These are phyloP conservation scores for Pichia occidentalis DNA, from an alignment of 805 yeast species.

Conservation along the genomic window DNA sequence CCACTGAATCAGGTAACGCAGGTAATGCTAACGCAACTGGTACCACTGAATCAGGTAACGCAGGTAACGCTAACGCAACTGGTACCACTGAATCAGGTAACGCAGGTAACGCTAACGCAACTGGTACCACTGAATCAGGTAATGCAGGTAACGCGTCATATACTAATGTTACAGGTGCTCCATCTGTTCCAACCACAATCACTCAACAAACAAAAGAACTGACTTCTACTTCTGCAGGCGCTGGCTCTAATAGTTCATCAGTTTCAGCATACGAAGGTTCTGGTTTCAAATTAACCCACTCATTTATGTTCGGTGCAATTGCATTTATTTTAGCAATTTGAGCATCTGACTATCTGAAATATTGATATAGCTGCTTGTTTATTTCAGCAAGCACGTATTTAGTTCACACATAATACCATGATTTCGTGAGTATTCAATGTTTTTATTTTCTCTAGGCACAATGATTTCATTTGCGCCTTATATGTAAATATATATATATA, in stretches of 20 bases:
- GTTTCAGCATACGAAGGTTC: conserved; percentile 1
- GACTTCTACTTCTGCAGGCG: neutral
- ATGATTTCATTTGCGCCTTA: too few species aligned
- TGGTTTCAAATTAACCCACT: conserved; percentile 1
- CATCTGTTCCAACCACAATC: neutral
- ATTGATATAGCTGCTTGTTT: too few species aligned
- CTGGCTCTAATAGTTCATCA: neutral
- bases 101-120: neutral
- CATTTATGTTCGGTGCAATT: neutral
- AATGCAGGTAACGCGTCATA: too few species aligned
- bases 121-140: neutral
- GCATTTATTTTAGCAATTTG: conserved; percentile 1
- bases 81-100: too few species aligned
- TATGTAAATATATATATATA: too few species aligned
- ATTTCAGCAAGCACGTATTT: too few species aligned
- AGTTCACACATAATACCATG: too few species aligned
- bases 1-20: too few species aligned
- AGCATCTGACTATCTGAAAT: too few species aligned
- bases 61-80: too few species aligned
- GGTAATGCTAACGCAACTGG: neutral
- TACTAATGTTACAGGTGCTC: neutral
- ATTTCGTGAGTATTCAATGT: too few species aligned
- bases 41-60: neutral
- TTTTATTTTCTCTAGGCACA: too few species aligned
- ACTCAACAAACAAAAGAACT: neutral